Evolutionary conservation across 805 yeast genomes (phyloP), one percentile per base, ranked within the genome.

Genomic region (Starmerella stellata): DNA sequence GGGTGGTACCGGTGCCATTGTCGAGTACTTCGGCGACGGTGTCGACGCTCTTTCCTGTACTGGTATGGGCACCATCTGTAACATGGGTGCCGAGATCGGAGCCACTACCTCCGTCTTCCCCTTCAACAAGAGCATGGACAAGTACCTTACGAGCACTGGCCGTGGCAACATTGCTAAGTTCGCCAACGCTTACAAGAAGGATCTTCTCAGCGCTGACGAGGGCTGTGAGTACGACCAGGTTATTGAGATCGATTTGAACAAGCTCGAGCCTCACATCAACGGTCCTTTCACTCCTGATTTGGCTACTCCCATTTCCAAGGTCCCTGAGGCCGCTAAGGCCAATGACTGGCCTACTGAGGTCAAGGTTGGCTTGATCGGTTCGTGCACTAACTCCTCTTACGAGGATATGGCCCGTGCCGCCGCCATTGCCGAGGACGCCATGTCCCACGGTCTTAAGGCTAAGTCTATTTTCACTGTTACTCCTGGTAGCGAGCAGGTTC

Each of bases 31-130:
- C 56, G 96, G 96, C 61, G 83, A 76, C 39, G 96, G 96, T 70
- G 85, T 85, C 40, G 72, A 78, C 55, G 70, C 87, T 43, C 76
- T 85, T 62, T 79, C 93, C 37, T 82, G 94, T 64, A 87, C 96
- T 38, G 96, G 96, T 72, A 85, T 85, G 96, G 96, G 92, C 60
- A 85, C 96, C 53, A 85, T 85, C 65, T 85, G 96, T 72, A 85
- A 85, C 65, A 85, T 85, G 96, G 96, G 96, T 70, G 96, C 96
- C 51, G 96, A 85, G 66, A 83, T 85, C 52, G 96, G 96, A 66
- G 95, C 95, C 44, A 85, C 96, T 46, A 85, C 96, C 41, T 85
- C 95, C 35, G 81, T 80, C 44, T 85, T 85, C 92, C 96, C 96
- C 60, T 83, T 70, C 80, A 83, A 81, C 69, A 72, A 75, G 56